phyloP scores from a whole-genome alignment of 192 early-diverging fungal species.

The Ambispora gerdemannii region DNA sequence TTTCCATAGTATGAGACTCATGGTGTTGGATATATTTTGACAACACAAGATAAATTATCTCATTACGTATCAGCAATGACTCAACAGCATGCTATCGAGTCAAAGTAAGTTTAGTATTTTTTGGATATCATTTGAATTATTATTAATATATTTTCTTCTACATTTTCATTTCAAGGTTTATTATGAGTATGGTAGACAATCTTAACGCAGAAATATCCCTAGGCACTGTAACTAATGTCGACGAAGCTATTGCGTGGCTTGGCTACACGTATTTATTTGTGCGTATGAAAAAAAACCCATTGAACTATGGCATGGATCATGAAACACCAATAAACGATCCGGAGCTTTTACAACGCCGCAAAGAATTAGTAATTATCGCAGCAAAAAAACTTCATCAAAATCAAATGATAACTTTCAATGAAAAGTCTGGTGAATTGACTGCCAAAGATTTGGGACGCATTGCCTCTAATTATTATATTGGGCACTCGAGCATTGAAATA shows the following conservation, averaged over 20 bases:
- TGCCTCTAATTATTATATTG: slow-evolving; percentile 90
- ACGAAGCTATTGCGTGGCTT: slow-evolving; percentile 96
- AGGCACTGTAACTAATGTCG: slow-evolving; percentile 92
- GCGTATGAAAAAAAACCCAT: slow-evolving; percentile 93
- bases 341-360: slow-evolving; percentile 70
- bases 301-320: slow-evolving; percentile 86
- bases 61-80: slow-evolving; percentile 95
- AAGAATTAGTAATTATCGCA: slow-evolving; percentile 76
- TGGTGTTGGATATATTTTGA: slow-evolving; percentile 93
- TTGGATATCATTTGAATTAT: neutral
- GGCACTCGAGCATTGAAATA: slow-evolving; percentile 78
- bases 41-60: slow-evolving; percentile 86
- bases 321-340: slow-evolving; percentile 77
- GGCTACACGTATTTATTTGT: slow-evolving; percentile 96
- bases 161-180: slow-evolving; percentile 54
- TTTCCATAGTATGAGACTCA: slow-evolving; percentile 74
- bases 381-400: slow-evolving; percentile 71
- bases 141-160: slow-evolving; percentile 5
- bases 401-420: slow-evolving; percentile 94
- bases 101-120: slow-evolving; percentile 41
- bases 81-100: slow-evolving; percentile 97
- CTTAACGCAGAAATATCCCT: slow-evolving; percentile 96
- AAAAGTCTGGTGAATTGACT: slow-evolving; percentile 75
- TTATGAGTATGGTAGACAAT: slow-evolving; percentile 82
- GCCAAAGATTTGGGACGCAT: slow-evolving; percentile 93